Evolutionary conservation across 225 moss, liverwort and hornwort genomes (phyloP).

Genomic region (Bryoerythrophyllum caledonicum): DNA sequence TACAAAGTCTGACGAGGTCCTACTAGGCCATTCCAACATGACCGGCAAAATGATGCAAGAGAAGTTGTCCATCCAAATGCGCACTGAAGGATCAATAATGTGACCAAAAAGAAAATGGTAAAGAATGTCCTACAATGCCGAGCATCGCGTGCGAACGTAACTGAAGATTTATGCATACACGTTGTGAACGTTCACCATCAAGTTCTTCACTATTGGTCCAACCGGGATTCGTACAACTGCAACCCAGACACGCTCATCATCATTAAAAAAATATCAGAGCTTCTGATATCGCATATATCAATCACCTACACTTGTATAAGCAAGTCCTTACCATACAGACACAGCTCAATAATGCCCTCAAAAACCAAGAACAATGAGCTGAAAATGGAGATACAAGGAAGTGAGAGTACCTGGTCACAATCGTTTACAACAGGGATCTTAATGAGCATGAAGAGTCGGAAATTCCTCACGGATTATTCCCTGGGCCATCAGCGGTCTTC

Average conservation of each 20-base stretch:
- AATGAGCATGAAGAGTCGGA: not conserved
- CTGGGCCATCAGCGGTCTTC: slow-evolving; percentile 69
- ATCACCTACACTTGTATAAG: not conserved
- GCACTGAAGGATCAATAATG: slow-evolving; percentile 1
- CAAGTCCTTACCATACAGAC: not conserved
- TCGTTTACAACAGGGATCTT: slow-evolving; percentile 11
- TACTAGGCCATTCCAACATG: slow-evolving; percentile 15
- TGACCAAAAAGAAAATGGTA: slow-evolving; percentile 13
- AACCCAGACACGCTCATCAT: not conserved
- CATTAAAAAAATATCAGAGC: not conserved
- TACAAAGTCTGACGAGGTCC: not conserved
- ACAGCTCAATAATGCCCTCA: not conserved
- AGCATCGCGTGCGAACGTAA: not conserved
- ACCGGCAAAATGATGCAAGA: slow-evolving; percentile 10
- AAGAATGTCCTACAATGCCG: slow-evolving; percentile 19
- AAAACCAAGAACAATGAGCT: not conserved
- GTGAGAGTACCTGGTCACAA: slow-evolving; percentile 13
- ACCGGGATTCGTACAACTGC: slow-evolving; percentile 16
- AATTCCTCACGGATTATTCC: slow-evolving; percentile 29
- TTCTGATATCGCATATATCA: not conserved
- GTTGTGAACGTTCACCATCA: slow-evolving; percentile 4
- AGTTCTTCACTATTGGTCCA: not conserved
- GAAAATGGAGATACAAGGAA: not conserved
- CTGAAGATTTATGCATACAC: slow-evolving; percentile 15
- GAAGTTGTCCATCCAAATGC: not conserved